Evolutionary conservation across 225 moss, liverwort and hornwort genomes (phyloP).

Genomic region (Sphagnum contortum): DNA sequence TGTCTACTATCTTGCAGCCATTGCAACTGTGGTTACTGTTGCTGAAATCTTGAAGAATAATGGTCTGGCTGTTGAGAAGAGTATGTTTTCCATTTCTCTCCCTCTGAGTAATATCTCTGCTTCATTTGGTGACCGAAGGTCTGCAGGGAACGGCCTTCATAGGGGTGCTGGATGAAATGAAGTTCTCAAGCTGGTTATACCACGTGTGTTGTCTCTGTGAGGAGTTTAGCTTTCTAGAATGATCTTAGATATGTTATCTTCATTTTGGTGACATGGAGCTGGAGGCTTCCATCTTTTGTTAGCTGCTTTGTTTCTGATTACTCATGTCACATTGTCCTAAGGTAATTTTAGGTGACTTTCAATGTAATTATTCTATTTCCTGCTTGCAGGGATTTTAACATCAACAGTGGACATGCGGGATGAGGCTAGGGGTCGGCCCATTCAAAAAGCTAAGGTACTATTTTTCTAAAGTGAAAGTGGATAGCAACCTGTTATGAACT

Average conservation of each 20-base stretch:
- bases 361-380: neutral
- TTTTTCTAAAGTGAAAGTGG: too few relatives aligned
- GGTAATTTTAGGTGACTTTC: neutral
- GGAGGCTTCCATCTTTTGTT: neutral
- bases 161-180: too few relatives aligned
- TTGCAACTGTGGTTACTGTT: conserved; percentile 92
- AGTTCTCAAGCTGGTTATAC: too few relatives aligned
- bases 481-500: too few relatives aligned
- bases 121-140: too few relatives aligned
- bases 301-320: neutral
- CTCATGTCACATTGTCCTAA: neutral
- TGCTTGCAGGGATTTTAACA: conserved; percentile 64
- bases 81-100: conserved; percentile 27
- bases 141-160: too few relatives aligned
- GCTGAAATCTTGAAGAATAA: conserved; percentile 98
- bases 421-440: conserved; percentile 92
- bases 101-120: neutral
- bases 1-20: conserved; percentile 45
- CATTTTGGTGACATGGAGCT: neutral
- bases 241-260: neutral
- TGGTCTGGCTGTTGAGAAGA: conserved; percentile 89
- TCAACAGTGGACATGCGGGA: conserved; percentile 99
- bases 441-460: conserved; percentile 92
- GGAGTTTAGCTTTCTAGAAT: too few relatives aligned
- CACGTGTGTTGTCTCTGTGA: too few relatives aligned